Evolutionary conservation across 371 early-diverging fungal genomes (phyloP).

Genomic region (Mortierella sp.): DNA sequence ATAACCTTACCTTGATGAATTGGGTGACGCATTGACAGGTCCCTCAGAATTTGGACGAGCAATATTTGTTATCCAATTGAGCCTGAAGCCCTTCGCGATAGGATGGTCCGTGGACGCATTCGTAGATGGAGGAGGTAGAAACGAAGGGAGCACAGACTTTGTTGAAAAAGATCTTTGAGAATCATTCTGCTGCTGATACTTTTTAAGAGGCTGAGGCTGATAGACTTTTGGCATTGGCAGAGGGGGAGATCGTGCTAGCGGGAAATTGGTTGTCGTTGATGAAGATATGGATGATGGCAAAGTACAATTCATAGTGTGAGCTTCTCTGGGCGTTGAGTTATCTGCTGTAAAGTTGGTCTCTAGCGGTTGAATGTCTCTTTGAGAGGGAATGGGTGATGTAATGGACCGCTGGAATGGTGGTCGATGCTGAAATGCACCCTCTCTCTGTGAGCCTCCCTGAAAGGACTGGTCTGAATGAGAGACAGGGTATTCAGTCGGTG

Average conservation of each 20-base stretch:
- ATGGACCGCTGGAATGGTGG: constrained; percentile 44
- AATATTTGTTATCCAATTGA: constrained; percentile 39
- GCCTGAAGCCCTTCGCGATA: constrained; percentile 32
- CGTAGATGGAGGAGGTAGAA: not conserved
- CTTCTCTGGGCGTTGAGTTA: not conserved
- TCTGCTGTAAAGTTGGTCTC: constrained; percentile 2
- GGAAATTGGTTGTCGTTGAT: not conserved
- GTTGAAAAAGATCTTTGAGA: constrained; percentile 35
- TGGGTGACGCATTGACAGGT: constrained; percentile 8
- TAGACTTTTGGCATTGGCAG: constrained; percentile 38
- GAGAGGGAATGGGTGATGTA: constrained; percentile 35
- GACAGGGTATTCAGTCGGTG: constrained; percentile 16
- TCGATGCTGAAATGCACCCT: constrained; percentile 32
- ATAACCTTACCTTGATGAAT: constrained; percentile 30
- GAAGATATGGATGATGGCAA: constrained; percentile 13
- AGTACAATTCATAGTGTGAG: constrained; percentile 17
- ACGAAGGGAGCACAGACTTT: constrained; percentile 23
- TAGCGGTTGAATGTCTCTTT: not conserved
- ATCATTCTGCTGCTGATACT: constrained; percentile 8
- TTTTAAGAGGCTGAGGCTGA: constrained; percentile 17
- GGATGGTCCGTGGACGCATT: constrained; percentile 5
- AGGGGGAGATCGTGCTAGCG: constrained; percentile 11
- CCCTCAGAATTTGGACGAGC: constrained; percentile 14
- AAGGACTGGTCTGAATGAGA: constrained; percentile 11
- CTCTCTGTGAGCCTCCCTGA: constrained; percentile 20